These are phyloP conservation scores for Sugiyamaella chiloensis DNA, from an alignment of 805 yeast species.

Conservation along the genomic window DNA sequence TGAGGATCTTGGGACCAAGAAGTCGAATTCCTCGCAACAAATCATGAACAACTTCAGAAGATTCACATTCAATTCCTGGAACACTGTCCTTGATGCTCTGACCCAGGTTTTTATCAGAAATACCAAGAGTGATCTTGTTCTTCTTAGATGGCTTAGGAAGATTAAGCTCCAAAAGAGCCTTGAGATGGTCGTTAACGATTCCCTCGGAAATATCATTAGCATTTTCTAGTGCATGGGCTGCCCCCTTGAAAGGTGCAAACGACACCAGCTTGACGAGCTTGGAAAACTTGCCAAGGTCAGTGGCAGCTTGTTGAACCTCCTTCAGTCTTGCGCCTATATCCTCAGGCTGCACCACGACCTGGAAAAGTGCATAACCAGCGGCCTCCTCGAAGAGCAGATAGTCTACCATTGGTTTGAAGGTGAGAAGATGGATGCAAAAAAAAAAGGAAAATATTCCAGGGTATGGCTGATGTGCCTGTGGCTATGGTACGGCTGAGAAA, in stretches of 20 bases:
- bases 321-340: slow-evolving; percentile 85
- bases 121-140: slow-evolving; percentile 75
- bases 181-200: slow-evolving; percentile 86
- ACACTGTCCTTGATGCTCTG: slow-evolving; percentile 91
- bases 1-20: slow-evolving; percentile 83
- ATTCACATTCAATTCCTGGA: slow-evolving; percentile 84
- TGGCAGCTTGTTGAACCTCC: slow-evolving; percentile 90
- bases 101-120: slow-evolving; percentile 92
- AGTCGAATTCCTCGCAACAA: slow-evolving; percentile 91
- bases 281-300: slow-evolving; percentile 81
- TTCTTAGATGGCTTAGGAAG: slow-evolving; percentile 73
- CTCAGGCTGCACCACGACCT: slow-evolving; percentile 91
- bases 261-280: slow-evolving; percentile 91
- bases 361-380: slow-evolving; percentile 95
- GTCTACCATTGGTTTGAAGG: slow-evolving; percentile 50
- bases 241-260: slow-evolving; percentile 98
- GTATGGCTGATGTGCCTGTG: no score
- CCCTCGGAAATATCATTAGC: slow-evolving; percentile 98
- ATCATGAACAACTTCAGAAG: slow-evolving; percentile 92
- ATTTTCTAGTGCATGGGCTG: slow-evolving; percentile 98
- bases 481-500: no score
- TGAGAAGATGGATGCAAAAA: background rate
- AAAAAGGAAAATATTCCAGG: slow-evolving; percentile 8
- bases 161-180: slow-evolving; percentile 84
- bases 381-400: slow-evolving; percentile 97